Evolutionary conservation across 768 basidiomycete species (phyloP).

Genomic region (Leucosporidium yakuticum): DNA sequence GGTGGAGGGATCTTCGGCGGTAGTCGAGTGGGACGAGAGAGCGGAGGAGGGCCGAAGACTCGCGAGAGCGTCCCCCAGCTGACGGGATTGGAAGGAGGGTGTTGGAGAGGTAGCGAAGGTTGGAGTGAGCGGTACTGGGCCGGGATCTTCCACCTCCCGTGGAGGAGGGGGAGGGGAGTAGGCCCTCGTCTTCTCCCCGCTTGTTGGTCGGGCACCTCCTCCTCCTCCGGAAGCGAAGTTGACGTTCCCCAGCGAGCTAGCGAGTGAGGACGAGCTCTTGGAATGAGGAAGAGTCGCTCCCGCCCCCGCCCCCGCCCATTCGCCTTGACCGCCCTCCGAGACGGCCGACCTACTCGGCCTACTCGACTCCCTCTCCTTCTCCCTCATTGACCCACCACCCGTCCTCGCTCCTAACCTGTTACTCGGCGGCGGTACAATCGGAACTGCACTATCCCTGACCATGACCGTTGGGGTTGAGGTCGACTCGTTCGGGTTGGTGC

Average conservation of each 20-base stretch:
- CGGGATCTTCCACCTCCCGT: not conserved
- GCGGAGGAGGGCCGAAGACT: conserved; percentile 43
- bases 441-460: no score
- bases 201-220: no score
- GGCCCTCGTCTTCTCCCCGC: not conserved
- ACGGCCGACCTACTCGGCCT: no score
- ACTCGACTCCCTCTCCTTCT: no score
- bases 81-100: conserved; percentile 1
- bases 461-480: no score
- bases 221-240: not conserved
- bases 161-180: conserved; percentile 3
- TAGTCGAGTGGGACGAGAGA: conserved; percentile 6
- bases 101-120: not conserved
- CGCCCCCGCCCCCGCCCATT: no score
- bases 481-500: no score
- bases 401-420: no score
- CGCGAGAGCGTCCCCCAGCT: conserved; percentile 46
- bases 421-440: no score
- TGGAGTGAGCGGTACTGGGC: not conserved
- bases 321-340: no score
- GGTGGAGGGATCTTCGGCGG: not conserved
- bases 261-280: not conserved
- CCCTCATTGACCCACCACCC: no score
- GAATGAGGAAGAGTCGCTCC: no score
- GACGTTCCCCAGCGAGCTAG: not conserved